Evolutionary conservation across 2,329 filamentous ascomycete genomes (phyloP).

Genomic region (Trichoderma polysporum): DNA sequence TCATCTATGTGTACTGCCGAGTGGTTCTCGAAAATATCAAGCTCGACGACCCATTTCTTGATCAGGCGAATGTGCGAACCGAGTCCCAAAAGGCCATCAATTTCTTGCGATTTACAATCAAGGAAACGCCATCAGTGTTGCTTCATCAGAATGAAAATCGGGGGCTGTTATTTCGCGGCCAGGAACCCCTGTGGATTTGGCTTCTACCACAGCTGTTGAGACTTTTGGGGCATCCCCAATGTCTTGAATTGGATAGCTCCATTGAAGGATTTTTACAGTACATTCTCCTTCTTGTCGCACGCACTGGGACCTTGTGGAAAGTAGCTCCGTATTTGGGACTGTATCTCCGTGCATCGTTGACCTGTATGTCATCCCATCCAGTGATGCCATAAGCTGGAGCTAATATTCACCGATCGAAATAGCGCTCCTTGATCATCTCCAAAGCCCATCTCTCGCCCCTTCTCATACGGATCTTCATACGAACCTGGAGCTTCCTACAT

Average conservation of each 20-base stretch:
- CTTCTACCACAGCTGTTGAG: slow-evolving; percentile 58
- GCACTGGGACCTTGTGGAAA: slow-evolving; percentile 49
- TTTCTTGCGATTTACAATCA: slow-evolving; percentile 72
- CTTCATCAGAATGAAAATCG: slow-evolving; percentile 43
- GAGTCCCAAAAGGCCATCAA: slow-evolving; percentile 72
- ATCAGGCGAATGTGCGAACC: slow-evolving; percentile 52
- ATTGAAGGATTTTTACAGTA: slow-evolving; percentile 56
- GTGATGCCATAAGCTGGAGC: not conserved
- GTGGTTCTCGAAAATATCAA: slow-evolving; percentile 71
- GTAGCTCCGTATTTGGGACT: slow-evolving; percentile 43
- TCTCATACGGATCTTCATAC: slow-evolving; percentile 31
- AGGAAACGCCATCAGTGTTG: slow-evolving; percentile 71
- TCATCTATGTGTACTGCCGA: slow-evolving; percentile 80
- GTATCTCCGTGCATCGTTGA: slow-evolving; percentile 51
- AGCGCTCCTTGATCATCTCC: slow-evolving; percentile 39
- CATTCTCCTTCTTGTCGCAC: slow-evolving; percentile 46
- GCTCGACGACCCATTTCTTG: slow-evolving; percentile 67
- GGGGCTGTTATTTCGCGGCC: slow-evolving; percentile 51
- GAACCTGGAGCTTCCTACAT: slow-evolving; percentile 40
- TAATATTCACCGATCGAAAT: not conserved
- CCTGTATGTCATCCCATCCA: slow-evolving; percentile 39
- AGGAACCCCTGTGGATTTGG: slow-evolving; percentile 66
- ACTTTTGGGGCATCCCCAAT: slow-evolving; percentile 54
- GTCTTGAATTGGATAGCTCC: slow-evolving; percentile 46
- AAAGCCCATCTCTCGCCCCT: slow-evolving; percentile 32